A percentile compares a stretch with the other conserved stretches of the same genome.
Conservation (phyloP, 352 stramenopile genomes). For the Aphanomyces invadans region DNA sequence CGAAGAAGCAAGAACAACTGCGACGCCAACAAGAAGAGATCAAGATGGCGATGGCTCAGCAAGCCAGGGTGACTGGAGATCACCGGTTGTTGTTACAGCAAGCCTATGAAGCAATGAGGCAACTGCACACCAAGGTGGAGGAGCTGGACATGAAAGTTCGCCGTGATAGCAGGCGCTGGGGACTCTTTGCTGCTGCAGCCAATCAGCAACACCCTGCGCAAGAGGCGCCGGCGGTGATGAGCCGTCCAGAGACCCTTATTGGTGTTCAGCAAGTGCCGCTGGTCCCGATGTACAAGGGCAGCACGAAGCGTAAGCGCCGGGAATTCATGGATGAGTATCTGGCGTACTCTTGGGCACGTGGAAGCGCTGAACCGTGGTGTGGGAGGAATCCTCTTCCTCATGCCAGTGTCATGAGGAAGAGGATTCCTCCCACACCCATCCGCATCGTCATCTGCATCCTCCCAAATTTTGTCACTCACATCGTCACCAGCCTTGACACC, state of each 20-base stretch:
- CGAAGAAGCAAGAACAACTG: neutral
- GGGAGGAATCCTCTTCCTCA: slow-evolving; percentile 3
- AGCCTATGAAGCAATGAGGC: neutral
- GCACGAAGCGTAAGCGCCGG: slow-evolving; percentile 1
- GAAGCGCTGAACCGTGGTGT: slow-evolving; percentile 3
- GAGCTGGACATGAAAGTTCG: slow-evolving; percentile 2
- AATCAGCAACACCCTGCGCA: neutral
- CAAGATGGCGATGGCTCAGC: neutral
- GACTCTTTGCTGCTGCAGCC: neutral
- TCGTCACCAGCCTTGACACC: no score
- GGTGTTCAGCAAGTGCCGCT: slow-evolving; percentile 1
- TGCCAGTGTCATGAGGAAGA: slow-evolving; percentile 23
- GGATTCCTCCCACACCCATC: no score
- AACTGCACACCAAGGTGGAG: neutral
- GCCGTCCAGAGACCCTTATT: neutral
- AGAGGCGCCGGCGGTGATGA: neutral
- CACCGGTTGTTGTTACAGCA: neutral
- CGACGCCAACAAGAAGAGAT: neutral
- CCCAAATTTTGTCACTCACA: no score
- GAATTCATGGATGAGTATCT: slow-evolving; percentile 22
- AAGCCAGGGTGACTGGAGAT: neutral
- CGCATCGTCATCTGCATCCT: no score
- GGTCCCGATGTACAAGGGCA: slow-evolving; percentile 9
- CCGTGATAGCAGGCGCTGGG: neutral
- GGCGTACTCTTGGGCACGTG: slow-evolving; percentile 5